Base-by-base conservation (phyloP, 805 yeast genomes). In the Hanseniaspora singularis region DNA sequence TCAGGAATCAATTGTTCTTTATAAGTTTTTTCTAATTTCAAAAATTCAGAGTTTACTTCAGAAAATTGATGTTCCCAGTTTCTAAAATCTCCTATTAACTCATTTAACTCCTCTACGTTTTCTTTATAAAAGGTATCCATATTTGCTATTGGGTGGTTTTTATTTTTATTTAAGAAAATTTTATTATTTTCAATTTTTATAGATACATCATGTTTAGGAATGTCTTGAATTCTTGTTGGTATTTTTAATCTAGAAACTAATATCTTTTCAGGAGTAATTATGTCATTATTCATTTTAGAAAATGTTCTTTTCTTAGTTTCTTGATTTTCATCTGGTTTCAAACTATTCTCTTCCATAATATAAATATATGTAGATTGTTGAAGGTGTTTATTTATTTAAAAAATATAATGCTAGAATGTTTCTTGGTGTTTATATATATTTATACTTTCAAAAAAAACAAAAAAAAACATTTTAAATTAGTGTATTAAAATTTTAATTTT, bases 61-160 rank as follows among this genome's bases (percentile, higher is more conserved):
- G 58, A 61, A 32, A 57, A 41, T 23, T 52, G 51, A 0, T 55
- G 48, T 40, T 62, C 59, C 46, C 57, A 60, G 19, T 49, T 50
- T 26, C 51, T 54, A 42, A 62, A 44, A 7, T 51, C 51, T 6
- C 55, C 59, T 42, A 61, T 62, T 30, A 60, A 44, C 7, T 55
- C 54, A 38, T 57, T 59, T 20, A 62, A 49, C 42, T 62, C 61
- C 30, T 53, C 40, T 7, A 62, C 57, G 38, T 60, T 60, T 36
- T 60, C 61, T 30, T 57, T 58, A 37, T 62, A 62, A 31, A 59
- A 58, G 3, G 57, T 51, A 7, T 63, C 55, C 47, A 62, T 46
- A 38, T 40, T 40, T 26, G 18, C 31, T 7, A 19, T 20, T 2
- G 23, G 8, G 10, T n/a, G n/a, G 16, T 19, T 23, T 11, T 28